These are phyloP conservation scores for Melanomma pulvis-pyrius DNA, from an alignment of 495 filamentous ascomycete genomes.

Conservation along the genomic window DNA sequence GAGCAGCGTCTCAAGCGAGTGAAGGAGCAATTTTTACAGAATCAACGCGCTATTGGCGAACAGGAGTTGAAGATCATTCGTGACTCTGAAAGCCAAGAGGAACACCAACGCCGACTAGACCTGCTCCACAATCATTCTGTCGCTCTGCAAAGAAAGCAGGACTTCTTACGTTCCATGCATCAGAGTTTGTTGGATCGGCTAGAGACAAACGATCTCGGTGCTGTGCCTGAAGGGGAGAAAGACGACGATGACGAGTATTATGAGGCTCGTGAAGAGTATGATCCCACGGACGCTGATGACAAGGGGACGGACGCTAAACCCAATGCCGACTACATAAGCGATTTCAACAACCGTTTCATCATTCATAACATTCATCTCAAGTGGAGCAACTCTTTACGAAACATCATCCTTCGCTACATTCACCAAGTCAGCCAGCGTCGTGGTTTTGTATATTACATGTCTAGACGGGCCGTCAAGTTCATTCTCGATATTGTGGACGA, in stretches of 20 bases:
- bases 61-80: constrained; percentile 47
- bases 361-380: constrained; percentile 96
- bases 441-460: constrained; percentile 98
- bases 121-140: constrained; percentile 68
- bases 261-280: constrained; percentile 55
- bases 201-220: constrained; percentile 49
- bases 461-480: constrained; percentile 92
- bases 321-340: constrained; percentile 72
- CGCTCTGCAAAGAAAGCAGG: constrained; percentile 70
- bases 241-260: constrained; percentile 49
- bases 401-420: constrained; percentile 95
- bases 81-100: constrained; percentile 52
- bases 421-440: constrained; percentile 95
- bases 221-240: constrained; percentile 53
- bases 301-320: constrained; percentile 52
- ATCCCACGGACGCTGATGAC: constrained; percentile 45
- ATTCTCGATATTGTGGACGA: constrained; percentile 97
- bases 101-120: constrained; percentile 64
- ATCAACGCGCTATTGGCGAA: constrained; percentile 55
- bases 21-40: constrained; percentile 72
- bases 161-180: constrained; percentile 77
- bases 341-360: constrained; percentile 98
- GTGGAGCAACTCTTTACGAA: constrained; percentile 95
- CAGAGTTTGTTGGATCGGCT: constrained; percentile 64
- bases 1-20: constrained; percentile 77